A percentile compares a stretch with the other conserved stretches of the same genome.
phyloP scores from a whole-genome alignment of 148 eudicot genomes.

The Chenopodium berlandieri region DNA sequence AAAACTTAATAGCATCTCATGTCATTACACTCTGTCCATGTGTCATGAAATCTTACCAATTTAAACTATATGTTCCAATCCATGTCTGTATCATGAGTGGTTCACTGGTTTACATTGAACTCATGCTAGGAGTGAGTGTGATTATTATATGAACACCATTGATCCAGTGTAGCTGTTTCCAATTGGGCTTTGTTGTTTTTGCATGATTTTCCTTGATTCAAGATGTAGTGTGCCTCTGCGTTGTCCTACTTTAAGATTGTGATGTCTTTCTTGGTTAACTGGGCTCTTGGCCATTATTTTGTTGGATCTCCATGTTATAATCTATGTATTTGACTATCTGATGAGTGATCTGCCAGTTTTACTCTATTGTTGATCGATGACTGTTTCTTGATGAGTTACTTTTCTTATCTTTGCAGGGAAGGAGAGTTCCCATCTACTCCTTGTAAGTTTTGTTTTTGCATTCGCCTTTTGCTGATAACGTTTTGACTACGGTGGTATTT shows the following conservation, averaged over 20 bases:
- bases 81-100: too few species aligned
- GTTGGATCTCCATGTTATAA: background rate
- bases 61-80: too few species aligned
- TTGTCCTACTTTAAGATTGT: background rate
- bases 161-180: background rate
- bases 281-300: background rate
- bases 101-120: background rate
- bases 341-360: background rate
- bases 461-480: background rate
- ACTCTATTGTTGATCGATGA: background rate
- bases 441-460: constrained; percentile 49
- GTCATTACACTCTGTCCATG: background rate
- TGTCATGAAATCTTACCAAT: too few species aligned
- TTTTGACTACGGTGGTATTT: background rate
- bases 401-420: constrained; percentile 53
- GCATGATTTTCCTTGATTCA: background rate
- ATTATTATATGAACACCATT: background rate
- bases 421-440: constrained; percentile 63
- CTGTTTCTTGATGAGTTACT: constrained; percentile 19
- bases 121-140: background rate
- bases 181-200: background rate
- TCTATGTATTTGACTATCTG: too few species aligned
- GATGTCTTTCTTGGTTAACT: background rate
- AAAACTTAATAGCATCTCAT: background rate
- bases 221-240: background rate